A percentile compares a stretch with the other conserved stretches of the same genome.
Evolutionary conservation across 768 basidiomycete species (phyloP).

Genomic region (Boletus pseudopeckii): DNA sequence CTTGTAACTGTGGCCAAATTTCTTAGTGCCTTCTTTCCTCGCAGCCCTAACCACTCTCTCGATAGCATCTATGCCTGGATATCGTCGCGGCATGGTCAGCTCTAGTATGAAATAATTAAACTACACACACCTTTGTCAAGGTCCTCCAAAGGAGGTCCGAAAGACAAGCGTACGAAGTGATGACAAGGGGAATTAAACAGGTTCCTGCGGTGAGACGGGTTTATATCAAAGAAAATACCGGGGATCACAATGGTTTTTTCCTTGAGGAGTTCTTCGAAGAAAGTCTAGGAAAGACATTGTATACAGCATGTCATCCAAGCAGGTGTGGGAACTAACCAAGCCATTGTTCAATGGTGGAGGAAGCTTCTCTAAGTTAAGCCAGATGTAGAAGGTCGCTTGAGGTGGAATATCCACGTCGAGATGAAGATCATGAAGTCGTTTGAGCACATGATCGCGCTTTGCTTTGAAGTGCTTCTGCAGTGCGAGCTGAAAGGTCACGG

Average conservation of each 20-base stretch:
- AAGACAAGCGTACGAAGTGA: conserved; percentile 84
- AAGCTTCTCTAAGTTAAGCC: conserved; percentile 81
- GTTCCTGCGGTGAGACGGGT: conserved; percentile 79
- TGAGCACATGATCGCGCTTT: conserved; percentile 88
- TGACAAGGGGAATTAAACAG: conserved; percentile 89
- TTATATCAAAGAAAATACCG: conserved; percentile 85
- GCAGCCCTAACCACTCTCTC: conserved; percentile 71
- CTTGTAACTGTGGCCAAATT: conserved; percentile 71
- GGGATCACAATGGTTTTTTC: conserved; percentile 89
- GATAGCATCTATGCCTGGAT: conserved; percentile 79
- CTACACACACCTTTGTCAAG: conserved; percentile 62
- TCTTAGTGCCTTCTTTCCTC: conserved; percentile 53
- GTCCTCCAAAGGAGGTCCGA: conserved; percentile 77
- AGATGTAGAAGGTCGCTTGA: conserved; percentile 87
- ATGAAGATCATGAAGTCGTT: conserved; percentile 72
- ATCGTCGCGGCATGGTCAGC: not conserved
- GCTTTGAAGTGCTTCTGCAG: conserved; percentile 87
- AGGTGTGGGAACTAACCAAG: conserved; percentile 46
- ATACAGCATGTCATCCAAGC: not conserved
- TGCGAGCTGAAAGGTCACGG: conserved; percentile 46
- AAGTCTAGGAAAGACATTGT: conserved; percentile 48
- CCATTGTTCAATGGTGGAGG: conserved; percentile 86
- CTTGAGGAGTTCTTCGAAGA: conserved; percentile 93
- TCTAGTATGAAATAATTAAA: not conserved
- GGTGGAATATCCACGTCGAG: conserved; percentile 78